Evolutionary conservation across 768 basidiomycete species (phyloP).

Genomic region (Cubamyces lactineus): DNA sequence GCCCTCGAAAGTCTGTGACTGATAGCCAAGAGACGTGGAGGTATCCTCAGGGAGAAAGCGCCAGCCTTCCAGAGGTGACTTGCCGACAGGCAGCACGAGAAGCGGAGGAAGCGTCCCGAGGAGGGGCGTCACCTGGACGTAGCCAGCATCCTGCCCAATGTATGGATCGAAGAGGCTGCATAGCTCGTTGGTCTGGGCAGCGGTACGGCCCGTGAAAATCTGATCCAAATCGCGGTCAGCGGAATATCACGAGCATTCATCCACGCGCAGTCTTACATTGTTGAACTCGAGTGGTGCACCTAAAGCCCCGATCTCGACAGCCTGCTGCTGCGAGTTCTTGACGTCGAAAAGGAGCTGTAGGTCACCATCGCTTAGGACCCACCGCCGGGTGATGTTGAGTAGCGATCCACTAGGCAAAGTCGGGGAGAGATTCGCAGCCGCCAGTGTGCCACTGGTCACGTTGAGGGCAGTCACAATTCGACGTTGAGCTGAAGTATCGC

Average conservation of each 20-base stretch:
- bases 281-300: slow-evolving; percentile 60
- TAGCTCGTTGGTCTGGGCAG: slow-evolving; percentile 52
- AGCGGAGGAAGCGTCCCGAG: slow-evolving; percentile 57
- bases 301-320: slow-evolving; percentile 57
- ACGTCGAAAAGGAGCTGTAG: slow-evolving; percentile 56
- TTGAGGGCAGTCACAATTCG: slow-evolving; percentile 42
- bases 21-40: slow-evolving; percentile 49
- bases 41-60: slow-evolving; percentile 57
- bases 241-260: not conserved
- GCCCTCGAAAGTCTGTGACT: slow-evolving; percentile 63
- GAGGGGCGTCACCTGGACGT: slow-evolving; percentile 53
- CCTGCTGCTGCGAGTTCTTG: slow-evolving; percentile 46
- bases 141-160: slow-evolving; percentile 59
- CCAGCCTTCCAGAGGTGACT: slow-evolving; percentile 59
- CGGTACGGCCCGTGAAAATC: slow-evolving; percentile 59
- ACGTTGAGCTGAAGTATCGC: slow-evolving; percentile 49
- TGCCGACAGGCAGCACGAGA: slow-evolving; percentile 48
- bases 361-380: slow-evolving; percentile 45
- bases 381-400: slow-evolving; percentile 54
- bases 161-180: slow-evolving; percentile 63
- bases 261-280: slow-evolving; percentile 43
- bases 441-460: slow-evolving; percentile 48
- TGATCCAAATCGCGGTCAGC: slow-evolving; percentile 23
- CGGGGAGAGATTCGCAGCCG: slow-evolving; percentile 51
- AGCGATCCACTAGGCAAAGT: slow-evolving; percentile 50